Percentiles rank a stretch among this genome's conserved stretches.
These are phyloP conservation scores for Verticillium alfalfae DNA, from an alignment of 2,329 filamentous ascomycete species.

Conservation along the genomic window DNA sequence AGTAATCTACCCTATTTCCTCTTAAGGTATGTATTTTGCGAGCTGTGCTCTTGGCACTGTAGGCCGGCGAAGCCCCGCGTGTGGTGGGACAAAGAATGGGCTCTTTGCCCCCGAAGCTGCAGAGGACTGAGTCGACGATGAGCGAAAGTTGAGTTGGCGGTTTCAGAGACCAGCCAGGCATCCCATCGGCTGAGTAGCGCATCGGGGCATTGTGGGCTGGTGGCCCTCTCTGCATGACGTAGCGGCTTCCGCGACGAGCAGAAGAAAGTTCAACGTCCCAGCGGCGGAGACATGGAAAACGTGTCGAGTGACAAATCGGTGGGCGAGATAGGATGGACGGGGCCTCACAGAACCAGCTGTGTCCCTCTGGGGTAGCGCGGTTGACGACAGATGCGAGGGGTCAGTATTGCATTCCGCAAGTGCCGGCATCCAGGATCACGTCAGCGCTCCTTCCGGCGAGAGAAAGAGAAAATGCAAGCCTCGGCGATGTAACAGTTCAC, in stretches of 20 bases:
- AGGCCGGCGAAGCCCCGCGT: not conserved
- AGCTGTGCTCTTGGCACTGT: not conserved
- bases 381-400: not conserved
- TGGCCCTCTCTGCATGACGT: not conserved
- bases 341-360: not conserved
- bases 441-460: not conserved
- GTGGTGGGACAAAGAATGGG: not conserved
- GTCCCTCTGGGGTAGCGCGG: not conserved
- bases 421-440: not conserved
- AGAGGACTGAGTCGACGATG: not conserved
- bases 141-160: not conserved
- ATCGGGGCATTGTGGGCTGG: not conserved
- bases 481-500: not conserved
- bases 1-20: not conserved
- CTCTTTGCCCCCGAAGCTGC: not conserved
- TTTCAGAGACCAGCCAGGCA: not conserved
- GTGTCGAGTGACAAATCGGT: not conserved
- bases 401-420: not conserved
- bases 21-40: not conserved
- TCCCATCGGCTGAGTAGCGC: not conserved
- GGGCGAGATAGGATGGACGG: not conserved
- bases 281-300: not conserved
- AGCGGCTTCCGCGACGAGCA: not conserved
- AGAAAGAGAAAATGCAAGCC: not conserved
- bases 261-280: not conserved